Evolutionary conservation across 176 grass and related monocot species (phyloP).

Genomic region (Oryza rufipogon): DNA sequence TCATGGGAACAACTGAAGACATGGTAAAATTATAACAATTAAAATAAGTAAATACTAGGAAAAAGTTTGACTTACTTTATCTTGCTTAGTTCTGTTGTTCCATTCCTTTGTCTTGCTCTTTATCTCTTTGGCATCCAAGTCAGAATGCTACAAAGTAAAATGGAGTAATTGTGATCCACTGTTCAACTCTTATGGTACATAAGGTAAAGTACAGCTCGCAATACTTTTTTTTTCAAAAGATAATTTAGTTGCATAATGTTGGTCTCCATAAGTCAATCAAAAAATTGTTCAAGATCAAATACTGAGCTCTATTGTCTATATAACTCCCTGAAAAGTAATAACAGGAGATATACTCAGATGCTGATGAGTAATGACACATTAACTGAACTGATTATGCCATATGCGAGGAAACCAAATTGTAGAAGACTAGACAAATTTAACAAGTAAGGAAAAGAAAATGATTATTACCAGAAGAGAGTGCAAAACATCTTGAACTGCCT

Average conservation of each 20-base stretch:
- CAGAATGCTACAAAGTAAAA: slow-evolving; percentile 40
- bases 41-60: not conserved
- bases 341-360: not conserved
- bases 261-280: not conserved
- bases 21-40: not conserved
- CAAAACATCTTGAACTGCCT: slow-evolving; percentile 62
- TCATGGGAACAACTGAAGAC: not conserved
- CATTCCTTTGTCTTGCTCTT: slow-evolving; percentile 62
- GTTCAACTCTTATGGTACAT: not conserved
- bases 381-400: not conserved
- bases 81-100: slow-evolving; percentile 52
- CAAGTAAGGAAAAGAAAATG: not conserved
- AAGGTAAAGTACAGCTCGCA: not conserved
- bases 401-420: not conserved
- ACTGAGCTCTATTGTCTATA: not conserved
- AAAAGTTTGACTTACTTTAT: slow-evolving; percentile 43
- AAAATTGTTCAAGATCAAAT: not conserved
- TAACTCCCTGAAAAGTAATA: not conserved
- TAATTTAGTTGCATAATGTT: not conserved
- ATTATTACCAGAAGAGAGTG: slow-evolving; percentile 72
- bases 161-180: no score
- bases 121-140: slow-evolving; percentile 37
- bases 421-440: not conserved
- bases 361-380: not conserved
- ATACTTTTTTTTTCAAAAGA: not conserved